Conservation (phyloP, 495 filamentous ascomycete genomes). For the Penicillium flavigenum region DNA sequence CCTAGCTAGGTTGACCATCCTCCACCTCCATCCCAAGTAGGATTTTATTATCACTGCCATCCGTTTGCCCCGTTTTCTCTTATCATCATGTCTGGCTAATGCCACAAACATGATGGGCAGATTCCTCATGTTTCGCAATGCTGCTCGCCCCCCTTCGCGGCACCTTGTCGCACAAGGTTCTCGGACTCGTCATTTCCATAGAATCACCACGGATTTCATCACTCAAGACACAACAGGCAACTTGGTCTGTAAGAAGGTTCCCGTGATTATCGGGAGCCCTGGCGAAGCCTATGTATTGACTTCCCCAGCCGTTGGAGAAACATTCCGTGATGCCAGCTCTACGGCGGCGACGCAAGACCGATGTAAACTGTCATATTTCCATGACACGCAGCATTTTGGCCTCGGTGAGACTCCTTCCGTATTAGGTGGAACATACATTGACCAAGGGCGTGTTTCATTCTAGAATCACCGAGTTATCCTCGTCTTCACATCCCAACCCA, state of each 20-base stretch:
- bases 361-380: constrained; percentile 38
- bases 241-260: constrained; percentile 24
- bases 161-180: constrained; percentile 5
- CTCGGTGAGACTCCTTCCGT: constrained; percentile 17
- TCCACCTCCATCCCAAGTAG: too few species aligned
- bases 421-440: too few species aligned
- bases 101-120: too few species aligned
- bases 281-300: constrained; percentile 34
- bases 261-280: constrained; percentile 30
- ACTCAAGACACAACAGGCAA: constrained; percentile 27
- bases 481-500: constrained; percentile 32
- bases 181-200: constrained; percentile 28
- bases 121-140: constrained; percentile 23
- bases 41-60: too few species aligned
- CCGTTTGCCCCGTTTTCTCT: too few species aligned
- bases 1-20: too few species aligned
- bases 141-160: constrained; percentile 18
- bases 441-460: not conserved
- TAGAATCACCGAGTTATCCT: constrained; percentile 32
- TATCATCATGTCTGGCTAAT: too few species aligned
- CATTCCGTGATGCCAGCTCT: constrained; percentile 32
- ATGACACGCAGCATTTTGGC: constrained; percentile 35
- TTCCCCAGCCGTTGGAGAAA: constrained; percentile 27
- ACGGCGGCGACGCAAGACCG: constrained; percentile 21
- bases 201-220: constrained; percentile 31